Evolutionary conservation across 352 stramenopile species (phyloP).

Genomic region (Pythium inflatum): DNA sequence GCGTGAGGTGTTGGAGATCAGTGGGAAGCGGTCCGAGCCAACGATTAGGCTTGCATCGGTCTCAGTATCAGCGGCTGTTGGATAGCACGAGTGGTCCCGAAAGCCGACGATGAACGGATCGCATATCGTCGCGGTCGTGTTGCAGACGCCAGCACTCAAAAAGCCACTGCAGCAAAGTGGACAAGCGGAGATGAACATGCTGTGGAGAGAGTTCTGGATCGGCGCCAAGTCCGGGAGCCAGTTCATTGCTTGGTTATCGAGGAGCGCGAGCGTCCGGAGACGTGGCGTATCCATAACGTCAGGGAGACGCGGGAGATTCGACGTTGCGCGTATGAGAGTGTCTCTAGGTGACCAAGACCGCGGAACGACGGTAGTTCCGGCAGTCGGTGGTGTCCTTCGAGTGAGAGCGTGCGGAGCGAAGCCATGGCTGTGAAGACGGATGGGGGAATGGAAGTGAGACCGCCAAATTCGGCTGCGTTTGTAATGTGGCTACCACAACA

Average conservation of each 20-base stretch:
- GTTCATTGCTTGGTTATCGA: neutral
- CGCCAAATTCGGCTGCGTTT: conserved; percentile 14
- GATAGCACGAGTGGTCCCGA: conserved; percentile 9
- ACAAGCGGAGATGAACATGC: conserved; percentile 6
- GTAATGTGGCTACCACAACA: conserved; percentile 2
- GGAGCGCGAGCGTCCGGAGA: conserved; percentile 22
- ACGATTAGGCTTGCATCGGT: conserved; percentile 1
- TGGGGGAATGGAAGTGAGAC: conserved; percentile 32
- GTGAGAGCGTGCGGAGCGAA: conserved; percentile 40
- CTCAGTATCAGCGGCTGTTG: neutral
- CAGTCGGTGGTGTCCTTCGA: conserved; percentile 34
- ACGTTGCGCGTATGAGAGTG: conserved; percentile 34
- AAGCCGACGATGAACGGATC: neutral
- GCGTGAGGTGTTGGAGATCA: conserved; percentile 10
- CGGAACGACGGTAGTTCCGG: conserved; percentile 36
- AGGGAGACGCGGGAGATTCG: conserved; percentile 31
- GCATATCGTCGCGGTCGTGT: conserved; percentile 9
- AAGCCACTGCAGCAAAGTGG: conserved; percentile 36
- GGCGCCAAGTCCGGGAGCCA: conserved; percentile 25
- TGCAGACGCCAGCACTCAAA: conserved; percentile 11
- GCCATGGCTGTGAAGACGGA: conserved; percentile 43
- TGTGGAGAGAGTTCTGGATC: neutral
- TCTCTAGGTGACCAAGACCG: conserved; percentile 39
- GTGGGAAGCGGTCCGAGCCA: conserved; percentile 5
- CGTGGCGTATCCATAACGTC: conserved; percentile 25